Base-by-base conservation (phyloP, 1,284 basidiomycete genomes). In the Ganoderma multipileum region DNA sequence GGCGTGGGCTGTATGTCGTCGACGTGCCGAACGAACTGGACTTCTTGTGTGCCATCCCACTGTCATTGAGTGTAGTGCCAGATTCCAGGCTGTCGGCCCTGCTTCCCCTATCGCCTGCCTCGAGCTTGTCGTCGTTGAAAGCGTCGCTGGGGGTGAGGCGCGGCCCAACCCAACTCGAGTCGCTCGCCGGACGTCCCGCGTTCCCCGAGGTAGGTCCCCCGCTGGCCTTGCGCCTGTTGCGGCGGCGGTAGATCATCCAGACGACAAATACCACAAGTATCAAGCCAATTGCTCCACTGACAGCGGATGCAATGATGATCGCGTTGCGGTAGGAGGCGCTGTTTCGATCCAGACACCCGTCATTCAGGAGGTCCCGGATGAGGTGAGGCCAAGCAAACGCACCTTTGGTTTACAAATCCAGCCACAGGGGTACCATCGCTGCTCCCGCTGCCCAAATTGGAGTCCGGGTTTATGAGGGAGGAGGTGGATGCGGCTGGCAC, bases 261-360 rank as follows among this genome's bases (percentile, higher is more conserved):
- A 73, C 62, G 54, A 71, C 72, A 8, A 69, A 41, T 12, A 65
- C 3, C 16, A 64, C 65, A n/a, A 73, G 66, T n/a, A 71, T 65
- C 5, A 73, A 6, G 12, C 66, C 69, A 16, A 73, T 68, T 18
- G 66, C 68, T 26, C 72, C 72, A 55, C 72, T 71, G 14, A 71
- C 68, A 0, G 65, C 70, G 23, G 72, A 71, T 5, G 69, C 72
- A 12, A 71, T 68, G 44, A 73, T 73, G 63, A 73, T 73, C 7
- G 69, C 68, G 44, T 66, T 69, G 42, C 67, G 68, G 30, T 50
- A 63, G 36, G n/a, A 33, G 47, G 68, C 54, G 30, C 66, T 68
- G 44, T 14, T 55, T 12, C 58, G 7, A 38, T 26, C 23, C 26
- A n/a, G 38, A 26, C 38, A 26, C 58, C 12, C 38, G 36, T 60